These are phyloP conservation scores for Acmispon strigosus DNA, from an alignment of 306 rosid species.

Conservation along the genomic window DNA sequence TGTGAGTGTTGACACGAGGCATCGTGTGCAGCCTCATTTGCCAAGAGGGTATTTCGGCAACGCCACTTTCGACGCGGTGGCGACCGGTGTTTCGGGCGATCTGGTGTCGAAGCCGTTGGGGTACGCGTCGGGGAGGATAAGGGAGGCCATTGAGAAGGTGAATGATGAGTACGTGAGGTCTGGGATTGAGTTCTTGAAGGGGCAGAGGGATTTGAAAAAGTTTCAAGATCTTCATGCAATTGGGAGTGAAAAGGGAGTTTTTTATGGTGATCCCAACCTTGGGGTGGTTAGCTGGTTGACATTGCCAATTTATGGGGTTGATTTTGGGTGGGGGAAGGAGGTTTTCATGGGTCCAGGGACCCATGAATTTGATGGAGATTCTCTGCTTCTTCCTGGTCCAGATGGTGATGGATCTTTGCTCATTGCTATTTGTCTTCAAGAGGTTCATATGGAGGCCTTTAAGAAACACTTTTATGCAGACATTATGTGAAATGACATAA, in stretches of 20 bases:
- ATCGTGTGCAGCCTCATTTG: conserved; percentile 35
- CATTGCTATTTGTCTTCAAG: conserved; percentile 42
- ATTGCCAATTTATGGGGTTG: conserved; percentile 41
- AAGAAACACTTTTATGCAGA: conserved; percentile 44
- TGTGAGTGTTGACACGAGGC: conserved; percentile 35
- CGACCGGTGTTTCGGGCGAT: conserved; percentile 40
- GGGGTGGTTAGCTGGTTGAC: conserved; percentile 54
- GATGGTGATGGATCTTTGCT: conserved; percentile 41
- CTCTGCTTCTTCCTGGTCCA: conserved; percentile 28
- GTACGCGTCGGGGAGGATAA: conserved; percentile 42
- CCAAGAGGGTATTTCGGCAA: conserved; percentile 53
- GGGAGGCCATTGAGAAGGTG: conserved; percentile 47
- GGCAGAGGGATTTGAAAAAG: conserved; percentile 30
- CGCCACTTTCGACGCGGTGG: conserved; percentile 41
- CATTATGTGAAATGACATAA: background rate
- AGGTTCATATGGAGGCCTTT: conserved; percentile 43
- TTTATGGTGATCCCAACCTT: conserved; percentile 44
- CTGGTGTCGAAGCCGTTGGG: conserved; percentile 42
- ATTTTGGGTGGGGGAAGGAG: conserved; percentile 71
- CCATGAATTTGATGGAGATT: conserved; percentile 40
- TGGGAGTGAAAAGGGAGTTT: conserved; percentile 20
- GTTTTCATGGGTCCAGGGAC: conserved; percentile 44
- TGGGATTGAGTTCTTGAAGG: conserved; percentile 35
- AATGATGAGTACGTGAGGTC: conserved; percentile 36
- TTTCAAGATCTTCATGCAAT: conserved; percentile 45